phyloP scores from a whole-genome alignment of 1,139 yeast genomes.

The Suhomyces bribrorum region DNA sequence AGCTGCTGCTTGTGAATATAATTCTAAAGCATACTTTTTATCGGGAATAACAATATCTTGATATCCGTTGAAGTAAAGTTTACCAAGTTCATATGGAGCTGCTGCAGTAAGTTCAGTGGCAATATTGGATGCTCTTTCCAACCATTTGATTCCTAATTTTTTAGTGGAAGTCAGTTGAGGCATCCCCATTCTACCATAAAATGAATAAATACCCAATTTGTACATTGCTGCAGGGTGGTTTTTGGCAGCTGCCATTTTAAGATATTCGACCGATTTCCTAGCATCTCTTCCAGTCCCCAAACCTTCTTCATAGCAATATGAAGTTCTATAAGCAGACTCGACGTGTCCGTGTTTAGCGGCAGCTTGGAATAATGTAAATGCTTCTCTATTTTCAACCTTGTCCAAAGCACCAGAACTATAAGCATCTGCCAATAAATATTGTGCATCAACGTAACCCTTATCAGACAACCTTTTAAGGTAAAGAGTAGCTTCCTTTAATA shows the following conservation, averaged over 20 bases:
- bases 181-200: conserved; percentile 82
- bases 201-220: conserved; percentile 84
- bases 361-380: conserved; percentile 73
- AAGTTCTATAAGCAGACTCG: conserved; percentile 88
- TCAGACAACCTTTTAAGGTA: conserved; percentile 74
- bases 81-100: conserved; percentile 91
- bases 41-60: conserved; percentile 86
- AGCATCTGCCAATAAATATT: conserved; percentile 86
- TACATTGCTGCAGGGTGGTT: conserved; percentile 97
- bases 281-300: conserved; percentile 90
- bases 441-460: conserved; percentile 86
- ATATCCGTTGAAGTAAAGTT: conserved; percentile 81
- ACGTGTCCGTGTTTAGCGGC: conserved; percentile 94
- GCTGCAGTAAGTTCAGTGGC: conserved; percentile 86
- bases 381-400: conserved; percentile 75
- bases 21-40: conserved; percentile 77
- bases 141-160: conserved; percentile 90
- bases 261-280: conserved; percentile 78
- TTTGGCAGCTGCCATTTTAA: conserved; percentile 84
- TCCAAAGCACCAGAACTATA: conserved; percentile 85
- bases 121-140: conserved; percentile 78
- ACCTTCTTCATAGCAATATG: conserved; percentile 91
- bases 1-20: conserved; percentile 87
- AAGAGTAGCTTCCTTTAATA: conserved; percentile 73
- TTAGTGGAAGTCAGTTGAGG: conserved; percentile 67